Evolutionary conservation across 2,329 filamentous ascomycete genomes (phyloP).

Genomic region (Fusarium stilboides): DNA sequence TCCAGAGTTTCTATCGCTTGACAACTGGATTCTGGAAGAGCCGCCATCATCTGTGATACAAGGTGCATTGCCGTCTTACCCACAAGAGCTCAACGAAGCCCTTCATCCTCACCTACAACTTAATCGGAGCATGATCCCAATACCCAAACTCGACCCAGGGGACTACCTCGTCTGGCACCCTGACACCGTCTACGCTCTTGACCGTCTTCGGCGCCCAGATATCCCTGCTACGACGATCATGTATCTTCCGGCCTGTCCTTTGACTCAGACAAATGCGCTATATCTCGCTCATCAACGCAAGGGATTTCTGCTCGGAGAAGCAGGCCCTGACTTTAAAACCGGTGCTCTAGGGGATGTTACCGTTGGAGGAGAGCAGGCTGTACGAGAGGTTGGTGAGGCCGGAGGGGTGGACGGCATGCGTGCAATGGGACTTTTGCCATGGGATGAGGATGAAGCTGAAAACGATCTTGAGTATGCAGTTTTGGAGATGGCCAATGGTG

Average conservation of each 20-base stretch:
- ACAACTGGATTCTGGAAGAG: slow-evolving; percentile 70
- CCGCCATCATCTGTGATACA: slow-evolving; percentile 70
- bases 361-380: slow-evolving; percentile 54
- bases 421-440: slow-evolving; percentile 60
- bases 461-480: slow-evolving; percentile 55
- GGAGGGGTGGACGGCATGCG: slow-evolving; percentile 59
- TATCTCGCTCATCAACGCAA: slow-evolving; percentile 61
- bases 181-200: slow-evolving; percentile 79
- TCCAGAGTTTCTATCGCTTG: slow-evolving; percentile 57
- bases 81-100: slow-evolving; percentile 75
- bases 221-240: slow-evolving; percentile 52
- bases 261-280: slow-evolving; percentile 61
- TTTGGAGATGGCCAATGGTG: slow-evolving; percentile 57
- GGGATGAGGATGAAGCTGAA: slow-evolving; percentile 56
- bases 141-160: slow-evolving; percentile 78
- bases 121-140: slow-evolving; percentile 74
- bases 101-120: slow-evolving; percentile 80
- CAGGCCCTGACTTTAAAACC: slow-evolving; percentile 58
- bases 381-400: slow-evolving; percentile 57
- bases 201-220: slow-evolving; percentile 58
- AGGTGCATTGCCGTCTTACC: slow-evolving; percentile 76
- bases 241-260: slow-evolving; percentile 59
- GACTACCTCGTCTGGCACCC: slow-evolving; percentile 85
- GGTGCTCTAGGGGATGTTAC: slow-evolving; percentile 56
- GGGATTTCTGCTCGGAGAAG: slow-evolving; percentile 59